These are phyloP conservation scores for Citrus trifoliata DNA, from an alignment of 345 rosid species.

Conservation along the genomic window DNA sequence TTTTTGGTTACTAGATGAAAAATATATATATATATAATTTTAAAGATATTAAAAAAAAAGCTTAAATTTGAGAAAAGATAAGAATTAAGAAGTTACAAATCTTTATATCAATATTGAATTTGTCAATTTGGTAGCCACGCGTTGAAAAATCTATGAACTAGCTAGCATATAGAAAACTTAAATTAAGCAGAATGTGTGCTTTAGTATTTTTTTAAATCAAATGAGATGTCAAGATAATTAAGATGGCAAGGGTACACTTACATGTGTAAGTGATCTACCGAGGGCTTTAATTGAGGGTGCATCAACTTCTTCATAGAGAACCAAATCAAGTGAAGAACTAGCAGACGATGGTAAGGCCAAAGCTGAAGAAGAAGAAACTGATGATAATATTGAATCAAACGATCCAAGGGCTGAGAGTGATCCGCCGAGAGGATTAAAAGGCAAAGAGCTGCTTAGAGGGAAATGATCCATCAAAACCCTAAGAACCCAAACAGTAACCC, in stretches of 20 bases:
- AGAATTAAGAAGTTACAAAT: too few relatives aligned
- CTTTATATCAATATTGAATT: too few relatives aligned
- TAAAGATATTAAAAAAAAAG: too few relatives aligned
- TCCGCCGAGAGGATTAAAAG: conserved; percentile 1
- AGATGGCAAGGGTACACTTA: conserved; percentile 28
- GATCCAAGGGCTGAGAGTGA: conserved; percentile 2
- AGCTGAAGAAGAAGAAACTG: conserved; percentile 8
- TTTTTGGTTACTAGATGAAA: not conserved
- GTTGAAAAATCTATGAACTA: too few relatives aligned
- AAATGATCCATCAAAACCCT: conserved; percentile 59
- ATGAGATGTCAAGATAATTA: not conserved
- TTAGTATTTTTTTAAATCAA: not conserved
- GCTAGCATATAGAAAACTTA: too few relatives aligned
- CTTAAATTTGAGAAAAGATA: too few relatives aligned
- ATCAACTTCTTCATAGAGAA: conserved; percentile 38
- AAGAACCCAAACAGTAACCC: conserved; percentile 59
- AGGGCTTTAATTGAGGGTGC: conserved; percentile 54
- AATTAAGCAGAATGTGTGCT: not conserved
- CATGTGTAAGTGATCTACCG: conserved; percentile 67
- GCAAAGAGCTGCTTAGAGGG: conserved; percentile 27
- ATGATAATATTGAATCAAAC: conserved; percentile 1
- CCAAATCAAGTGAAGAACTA: conserved; percentile 37
- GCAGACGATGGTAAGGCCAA: conserved; percentile 31
- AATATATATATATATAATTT: too few relatives aligned
- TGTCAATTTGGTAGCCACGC: too few relatives aligned